Base-by-base conservation (phyloP, 305 asterid genomes). In the Stenogyne calaminthoides region DNA sequence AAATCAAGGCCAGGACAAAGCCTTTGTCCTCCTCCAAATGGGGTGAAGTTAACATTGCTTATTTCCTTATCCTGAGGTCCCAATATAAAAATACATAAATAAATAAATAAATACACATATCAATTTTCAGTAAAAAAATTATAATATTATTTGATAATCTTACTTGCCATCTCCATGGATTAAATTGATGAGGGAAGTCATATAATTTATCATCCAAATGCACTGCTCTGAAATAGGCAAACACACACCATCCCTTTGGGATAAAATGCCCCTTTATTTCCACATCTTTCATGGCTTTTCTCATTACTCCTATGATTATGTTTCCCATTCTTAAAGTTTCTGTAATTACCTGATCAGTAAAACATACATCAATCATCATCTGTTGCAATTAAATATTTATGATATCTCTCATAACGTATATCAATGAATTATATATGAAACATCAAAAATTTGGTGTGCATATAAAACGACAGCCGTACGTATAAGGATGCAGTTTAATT, bases 131-230 rank as follows among this genome's bases (percentile, higher is more conserved):
- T 27, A 12, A 8, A 61, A 10, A 62, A 16, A 7, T n/a, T n/a
- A 15, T 6, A 52, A 44, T 36, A 47, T 14, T 7, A 56, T 5
- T 15, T 16, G 5, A 22, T 0, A 0, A 55, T 34, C 93, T 88
- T 91, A 91, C 98, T 78, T 88, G 95, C 98, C 98, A 93, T 27
- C 98, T 85, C 96, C 97, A 91, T 4, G 98, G 98, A 78, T 89
- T 85, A 78, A 91, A 93, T 7, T 85, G 88, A 69, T 85, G 70
- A 3, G 98, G 97, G 11, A 72, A 84, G 44, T 91, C 96, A 74
- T 91, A 89, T 4, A 78, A 47, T 32, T 79, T 79, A 34, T 79
- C 81, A 79, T 93, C 98, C 80, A 93, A 89, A 73, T 93, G 98
- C 18, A 91, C 89, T 57, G 96, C 87, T 85, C 98, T 86, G 84